Evolutionary conservation across 176 grass and related monocot genomes (phyloP), one percentile per base, ranked within the genome.

Genomic region (Rhynchospora pubera): DNA sequence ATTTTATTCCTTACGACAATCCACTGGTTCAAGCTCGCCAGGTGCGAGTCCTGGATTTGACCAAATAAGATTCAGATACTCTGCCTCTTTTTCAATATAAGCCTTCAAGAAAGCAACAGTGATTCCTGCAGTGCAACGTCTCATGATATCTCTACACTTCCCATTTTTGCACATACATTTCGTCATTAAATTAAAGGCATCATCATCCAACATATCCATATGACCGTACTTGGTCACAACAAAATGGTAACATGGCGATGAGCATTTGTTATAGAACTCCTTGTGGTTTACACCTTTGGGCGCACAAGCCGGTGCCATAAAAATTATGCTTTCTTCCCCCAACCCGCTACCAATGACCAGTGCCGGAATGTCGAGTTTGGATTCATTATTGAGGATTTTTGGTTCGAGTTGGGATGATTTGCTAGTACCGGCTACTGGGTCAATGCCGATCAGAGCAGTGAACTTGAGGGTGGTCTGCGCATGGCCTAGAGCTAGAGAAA

Each of bases 181-280:
- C 1, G 84, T 88, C n/a, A 86, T 13, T 11, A 88, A 52, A 57
- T 62, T 69, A 0, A 85, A 74, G 6, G 84, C 91, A 9, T 85
- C 59, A 9, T 93, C 84, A 12, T 91, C 84, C 15, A 93, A 70
- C 84, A 93, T 79, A 65, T 91, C 86, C 19, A 93, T 61, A 32
- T 93, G 91, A 2, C 88, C 91, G 18, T 93, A 93, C 24, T 91
- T 82, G 43, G 45, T 86, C 52, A 85, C 75, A 50, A 93, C 89
- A 0, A 93, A 8, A 57, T 89, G 80, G 91, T 91, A 93, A 84
- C 84, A 89, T 0, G 91, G 78, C 11, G 83, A 57, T 79, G 30
- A 81, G 75, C 88, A 91, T 76, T 93, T 84, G 13, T 9, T 0
- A 73, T 90, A 93, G 77, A 91, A 93, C 26, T 93, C 88, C 4